Base-by-base conservation (phyloP, 2,329 filamentous ascomycete species). In the Exophiala calicioides region DNA sequence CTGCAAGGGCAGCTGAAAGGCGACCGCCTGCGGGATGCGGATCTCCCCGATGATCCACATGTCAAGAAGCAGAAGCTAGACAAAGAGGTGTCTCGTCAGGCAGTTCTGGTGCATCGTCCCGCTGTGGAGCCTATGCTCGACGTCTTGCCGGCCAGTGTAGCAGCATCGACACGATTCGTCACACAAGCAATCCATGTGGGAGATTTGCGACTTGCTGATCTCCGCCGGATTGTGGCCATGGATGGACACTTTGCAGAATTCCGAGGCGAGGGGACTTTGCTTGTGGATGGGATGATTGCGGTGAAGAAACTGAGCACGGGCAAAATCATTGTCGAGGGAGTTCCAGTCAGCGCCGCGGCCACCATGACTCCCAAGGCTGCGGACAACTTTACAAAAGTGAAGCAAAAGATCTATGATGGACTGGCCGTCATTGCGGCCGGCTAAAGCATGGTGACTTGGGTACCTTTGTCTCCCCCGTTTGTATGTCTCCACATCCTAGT, bases 101-200 rank as follows among this genome's bases (percentile, higher is more conserved):
- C 52, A 6, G 30, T 30, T 5, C 16, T 37, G 8, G 10, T 26
- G 10, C 31, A 35, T 3, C 16, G 12, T n/a, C 21, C 26, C 43
- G 56, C 21, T 24, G 27, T 48, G 6, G 40, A 61, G 27, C 80
- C 80, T 2, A 65, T 83, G 7, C 73, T 85, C 13, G 80, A 85
- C 58, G 71, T 81, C 15, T 68, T 84, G 2, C 78, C 80, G 3
- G 65, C 73, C 4, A 80, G 72, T 51, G 70, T 90, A 68, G 80
- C 83, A 3, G 84, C 88, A 1, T 84, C 86, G 0, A 85, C 86
- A 5, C 79, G 88, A 52, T 84, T 87, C 3, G 82, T 86, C 24
- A 85, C 89, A 0, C 89, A 91, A 55, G 90, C 93, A 8, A 82
- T 98, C 34, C 93, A 97, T 65, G 93, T 98, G 3, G 93, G 93